Percentiles rank a stretch among this genome's conserved stretches.
phyloP scores from a whole-genome alignment of 106 monocot genomes.

The Alisma plantagoaquatica region DNA sequence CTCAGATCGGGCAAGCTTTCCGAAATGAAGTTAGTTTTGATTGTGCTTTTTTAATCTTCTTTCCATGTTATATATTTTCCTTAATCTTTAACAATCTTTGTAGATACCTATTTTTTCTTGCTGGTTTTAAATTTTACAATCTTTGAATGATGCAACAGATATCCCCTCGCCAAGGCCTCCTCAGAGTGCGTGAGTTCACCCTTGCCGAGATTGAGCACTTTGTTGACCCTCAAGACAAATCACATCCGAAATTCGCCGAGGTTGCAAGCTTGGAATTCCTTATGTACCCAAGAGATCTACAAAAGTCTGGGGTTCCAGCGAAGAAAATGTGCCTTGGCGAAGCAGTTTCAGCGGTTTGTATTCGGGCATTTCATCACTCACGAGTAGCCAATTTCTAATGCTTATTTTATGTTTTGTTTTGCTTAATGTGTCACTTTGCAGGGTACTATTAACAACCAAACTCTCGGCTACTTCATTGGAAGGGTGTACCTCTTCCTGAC shows the following conservation, averaged over 20 bases:
- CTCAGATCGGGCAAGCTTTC: conserved; percentile 91
- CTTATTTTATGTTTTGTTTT: too few species aligned
- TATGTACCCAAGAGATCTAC: conserved; percentile 87
- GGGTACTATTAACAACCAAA: conserved; percentile 90
- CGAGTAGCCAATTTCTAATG: too few species aligned
- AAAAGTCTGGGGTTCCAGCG: conserved; percentile 52
- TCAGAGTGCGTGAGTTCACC: conserved; percentile 93
- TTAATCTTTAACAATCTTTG: too few species aligned
- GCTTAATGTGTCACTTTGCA: conserved; percentile 7
- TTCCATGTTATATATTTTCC: too few species aligned
- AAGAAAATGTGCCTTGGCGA: conserved; percentile 51
- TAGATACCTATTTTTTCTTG: too few species aligned
- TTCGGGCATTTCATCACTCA: not conserved
- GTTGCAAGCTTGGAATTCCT: conserved; percentile 73
- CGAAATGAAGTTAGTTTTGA: conserved; percentile 72
- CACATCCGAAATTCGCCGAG: conserved; percentile 82
- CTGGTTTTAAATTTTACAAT: too few species aligned
- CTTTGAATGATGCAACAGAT: conserved; percentile 50
- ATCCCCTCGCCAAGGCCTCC: conserved; percentile 96
- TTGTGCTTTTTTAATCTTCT: not conserved
- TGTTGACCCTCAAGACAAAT: conserved; percentile 94
- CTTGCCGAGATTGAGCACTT: conserved; percentile 98
- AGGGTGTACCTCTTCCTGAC: conserved; percentile 85
- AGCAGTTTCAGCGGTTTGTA: conserved; percentile 66
- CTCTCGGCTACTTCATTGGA: conserved; percentile 94